Percentiles rank a stretch among this genome's conserved stretches.
Evolutionary conservation across 768 basidiomycete species (phyloP).

Genomic region (Boletus rex-veris): DNA sequence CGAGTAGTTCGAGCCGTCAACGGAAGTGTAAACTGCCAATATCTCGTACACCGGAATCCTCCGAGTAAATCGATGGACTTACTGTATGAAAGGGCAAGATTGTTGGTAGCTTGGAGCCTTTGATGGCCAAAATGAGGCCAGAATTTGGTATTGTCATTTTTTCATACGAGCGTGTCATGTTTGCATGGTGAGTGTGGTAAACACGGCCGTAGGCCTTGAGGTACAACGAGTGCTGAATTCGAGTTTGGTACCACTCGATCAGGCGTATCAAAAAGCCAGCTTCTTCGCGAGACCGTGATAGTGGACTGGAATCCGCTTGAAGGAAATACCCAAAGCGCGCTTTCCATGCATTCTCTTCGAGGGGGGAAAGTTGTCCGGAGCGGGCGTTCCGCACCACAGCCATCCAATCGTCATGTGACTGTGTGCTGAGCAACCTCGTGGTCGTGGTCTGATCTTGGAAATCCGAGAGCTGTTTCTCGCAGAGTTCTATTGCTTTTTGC

Average conservation of each 20-base stretch:
- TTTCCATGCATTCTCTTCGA: slow-evolving; percentile 32
- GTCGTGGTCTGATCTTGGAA: slow-evolving; percentile 31
- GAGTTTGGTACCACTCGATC: slow-evolving; percentile 40
- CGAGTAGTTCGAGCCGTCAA: slow-evolving; percentile 40
- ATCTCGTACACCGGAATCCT: neutral
- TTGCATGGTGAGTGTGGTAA: slow-evolving; percentile 16
- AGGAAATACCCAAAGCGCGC: slow-evolving; percentile 31
- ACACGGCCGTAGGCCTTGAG: slow-evolving; percentile 34
- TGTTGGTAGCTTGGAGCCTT: slow-evolving; percentile 34
- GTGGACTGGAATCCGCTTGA: slow-evolving; percentile 18
- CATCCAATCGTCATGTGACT: slow-evolving; percentile 38
- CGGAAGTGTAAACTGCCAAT: slow-evolving; percentile 45
- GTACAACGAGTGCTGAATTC: slow-evolving; percentile 44
- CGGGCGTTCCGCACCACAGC: slow-evolving; percentile 28
- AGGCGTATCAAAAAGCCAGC: slow-evolving; percentile 44
- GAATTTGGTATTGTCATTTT: slow-evolving; percentile 16
- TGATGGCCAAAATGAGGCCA: slow-evolving; percentile 21
- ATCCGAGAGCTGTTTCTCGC: slow-evolving; percentile 36
- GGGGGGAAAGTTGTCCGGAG: slow-evolving; percentile 21
- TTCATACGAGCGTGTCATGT: slow-evolving; percentile 4
- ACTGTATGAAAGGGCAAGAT: slow-evolving; percentile 51
- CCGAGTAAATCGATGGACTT: slow-evolving; percentile 7
- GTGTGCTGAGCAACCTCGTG: slow-evolving; percentile 26
- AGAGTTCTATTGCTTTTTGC: slow-evolving; percentile 35
- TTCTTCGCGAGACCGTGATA: slow-evolving; percentile 32